Conservation (phyloP, 352 stramenopile genomes). For the Phytophthora macrochlamydospora region DNA sequence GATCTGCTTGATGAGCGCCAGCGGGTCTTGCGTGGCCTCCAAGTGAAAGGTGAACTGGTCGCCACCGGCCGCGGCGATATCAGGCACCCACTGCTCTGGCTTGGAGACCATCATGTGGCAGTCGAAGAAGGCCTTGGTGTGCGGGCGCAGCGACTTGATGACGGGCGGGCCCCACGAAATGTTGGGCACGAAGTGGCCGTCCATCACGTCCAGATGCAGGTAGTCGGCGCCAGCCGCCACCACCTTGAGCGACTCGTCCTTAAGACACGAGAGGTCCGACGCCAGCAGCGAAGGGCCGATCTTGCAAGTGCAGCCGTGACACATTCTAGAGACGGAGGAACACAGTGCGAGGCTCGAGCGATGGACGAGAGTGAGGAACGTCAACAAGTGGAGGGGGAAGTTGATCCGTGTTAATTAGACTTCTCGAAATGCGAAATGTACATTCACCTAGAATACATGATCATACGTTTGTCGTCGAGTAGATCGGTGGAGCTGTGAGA, state of each 20-base stretch:
- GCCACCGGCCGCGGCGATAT: conserved; percentile 94
- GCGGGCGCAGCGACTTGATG: conserved; percentile 91
- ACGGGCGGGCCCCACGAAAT: conserved; percentile 97
- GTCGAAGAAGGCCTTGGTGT: conserved; percentile 94
- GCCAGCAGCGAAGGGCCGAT: conserved; percentile 95
- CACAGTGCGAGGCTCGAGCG: conserved; percentile 4
- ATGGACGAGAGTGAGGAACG: conserved; percentile 10
- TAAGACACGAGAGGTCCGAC: conserved; percentile 94
- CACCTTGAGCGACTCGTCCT: conserved; percentile 92
- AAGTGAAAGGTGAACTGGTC: conserved; percentile 98
- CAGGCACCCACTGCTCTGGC: conserved; percentile 95
- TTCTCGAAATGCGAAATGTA: too few species aligned
- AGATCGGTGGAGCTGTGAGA: too few species aligned
- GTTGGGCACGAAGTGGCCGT: conserved; percentile 98
- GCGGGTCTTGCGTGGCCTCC: conserved; percentile 77
- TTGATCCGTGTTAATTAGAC: too few species aligned
- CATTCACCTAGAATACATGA: too few species aligned
- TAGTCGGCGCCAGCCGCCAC: conserved; percentile 92
- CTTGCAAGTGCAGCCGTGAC: conserved; percentile 80
- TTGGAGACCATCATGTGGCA: conserved; percentile 98
- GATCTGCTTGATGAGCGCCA: conserved; percentile 87
- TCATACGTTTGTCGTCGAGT: too few species aligned
- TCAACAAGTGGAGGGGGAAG: too few species aligned
- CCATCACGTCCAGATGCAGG: conserved; percentile 98
- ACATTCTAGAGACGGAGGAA: conserved; percentile 49